These are phyloP conservation scores for Erodium trifolium DNA, from an alignment of 441 rosid species.

Conservation along the genomic window DNA sequence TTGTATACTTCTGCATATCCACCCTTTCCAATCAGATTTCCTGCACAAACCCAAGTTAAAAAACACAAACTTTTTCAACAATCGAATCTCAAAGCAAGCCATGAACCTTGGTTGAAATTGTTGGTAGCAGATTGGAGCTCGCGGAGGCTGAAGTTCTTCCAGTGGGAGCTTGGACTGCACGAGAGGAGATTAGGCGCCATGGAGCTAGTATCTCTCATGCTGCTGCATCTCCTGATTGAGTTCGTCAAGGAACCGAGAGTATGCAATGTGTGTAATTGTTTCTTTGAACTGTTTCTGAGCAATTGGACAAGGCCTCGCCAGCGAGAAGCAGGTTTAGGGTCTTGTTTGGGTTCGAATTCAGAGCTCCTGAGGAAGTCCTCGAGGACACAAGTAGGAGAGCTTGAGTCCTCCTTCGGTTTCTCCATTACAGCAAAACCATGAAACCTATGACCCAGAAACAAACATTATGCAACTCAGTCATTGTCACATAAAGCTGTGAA, in stretches of 20 bases:
- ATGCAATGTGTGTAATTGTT: not conserved
- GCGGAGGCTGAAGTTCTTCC: constrained; percentile 14
- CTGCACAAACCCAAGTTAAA: constrained; percentile 8
- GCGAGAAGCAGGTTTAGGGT: constrained; percentile 8
- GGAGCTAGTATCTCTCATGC: constrained; percentile 19
- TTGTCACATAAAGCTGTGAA: not conserved
- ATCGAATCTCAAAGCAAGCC: no score
- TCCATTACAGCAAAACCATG: constrained; percentile 7
- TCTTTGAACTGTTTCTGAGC: constrained; percentile 9
- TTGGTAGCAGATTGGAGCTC: constrained; percentile 18
- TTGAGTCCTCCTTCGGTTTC: constrained; percentile 6
- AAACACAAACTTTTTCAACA: not conserved
- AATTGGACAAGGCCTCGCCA: constrained; percentile 15
- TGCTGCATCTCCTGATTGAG: constrained; percentile 14
- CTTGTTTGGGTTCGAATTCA: constrained; percentile 12
- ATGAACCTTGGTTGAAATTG: constrained; percentile 15
- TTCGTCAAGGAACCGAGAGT: not conserved
- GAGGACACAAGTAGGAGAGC: constrained; percentile 21
- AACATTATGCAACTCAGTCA: not conserved
- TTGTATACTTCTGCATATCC: constrained; percentile 27
- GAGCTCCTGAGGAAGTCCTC: constrained; percentile 24
- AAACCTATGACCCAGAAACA: not conserved
- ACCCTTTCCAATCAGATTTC: constrained; percentile 21
- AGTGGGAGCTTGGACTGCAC: not conserved
- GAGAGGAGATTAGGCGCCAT: constrained; percentile 14